Evolutionary conservation across 257 asterid genomes (phyloP).

Genomic region (Verbena officinalis): DNA sequence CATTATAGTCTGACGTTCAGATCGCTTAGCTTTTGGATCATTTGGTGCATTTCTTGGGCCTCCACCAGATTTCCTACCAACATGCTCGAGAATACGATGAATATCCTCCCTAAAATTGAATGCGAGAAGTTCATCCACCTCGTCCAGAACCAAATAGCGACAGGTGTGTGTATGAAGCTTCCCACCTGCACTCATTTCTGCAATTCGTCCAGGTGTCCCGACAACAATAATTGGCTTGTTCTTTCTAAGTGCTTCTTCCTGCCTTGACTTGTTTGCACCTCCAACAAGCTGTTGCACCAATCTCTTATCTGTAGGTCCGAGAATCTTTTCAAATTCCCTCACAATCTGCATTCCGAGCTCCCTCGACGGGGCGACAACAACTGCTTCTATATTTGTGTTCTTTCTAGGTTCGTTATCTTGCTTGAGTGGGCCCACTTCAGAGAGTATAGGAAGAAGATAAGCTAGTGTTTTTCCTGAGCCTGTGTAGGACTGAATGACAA

Average conservation of each 20-base stretch:
- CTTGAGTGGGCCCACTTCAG: conserved; percentile 63
- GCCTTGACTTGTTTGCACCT: conserved; percentile 92
- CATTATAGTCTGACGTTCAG: conserved; percentile 77
- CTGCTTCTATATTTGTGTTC: conserved; percentile 66
- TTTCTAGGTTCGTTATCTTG: conserved; percentile 41
- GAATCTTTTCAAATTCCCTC: conserved; percentile 85
- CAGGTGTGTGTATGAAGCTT: conserved; percentile 93
- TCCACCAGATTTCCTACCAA: conserved; percentile 74
- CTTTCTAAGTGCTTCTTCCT: conserved; percentile 93
- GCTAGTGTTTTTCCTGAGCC: conserved; percentile 99
- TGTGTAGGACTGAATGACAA: conserved; percentile 89
- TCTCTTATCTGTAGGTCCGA: conserved; percentile 82
- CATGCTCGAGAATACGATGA: conserved; percentile 90
- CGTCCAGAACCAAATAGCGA: conserved; percentile 81
- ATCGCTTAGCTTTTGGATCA: conserved; percentile 37
- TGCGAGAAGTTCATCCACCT: conserved; percentile 92
- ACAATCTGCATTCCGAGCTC: conserved; percentile 99
- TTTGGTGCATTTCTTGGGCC: conserved; percentile 33
- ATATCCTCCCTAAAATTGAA: conserved; percentile 90
- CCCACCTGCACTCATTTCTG: conserved; percentile 87
- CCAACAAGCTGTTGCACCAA: conserved; percentile 97
- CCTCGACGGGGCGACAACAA: conserved; percentile 95
- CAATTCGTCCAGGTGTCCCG: conserved; percentile 97
- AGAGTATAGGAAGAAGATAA: conserved; percentile 91
- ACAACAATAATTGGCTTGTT: conserved; percentile 87